phyloP scores from a whole-genome alignment of 768 basidiomycete genomes.

The Pisolithus albus region DNA sequence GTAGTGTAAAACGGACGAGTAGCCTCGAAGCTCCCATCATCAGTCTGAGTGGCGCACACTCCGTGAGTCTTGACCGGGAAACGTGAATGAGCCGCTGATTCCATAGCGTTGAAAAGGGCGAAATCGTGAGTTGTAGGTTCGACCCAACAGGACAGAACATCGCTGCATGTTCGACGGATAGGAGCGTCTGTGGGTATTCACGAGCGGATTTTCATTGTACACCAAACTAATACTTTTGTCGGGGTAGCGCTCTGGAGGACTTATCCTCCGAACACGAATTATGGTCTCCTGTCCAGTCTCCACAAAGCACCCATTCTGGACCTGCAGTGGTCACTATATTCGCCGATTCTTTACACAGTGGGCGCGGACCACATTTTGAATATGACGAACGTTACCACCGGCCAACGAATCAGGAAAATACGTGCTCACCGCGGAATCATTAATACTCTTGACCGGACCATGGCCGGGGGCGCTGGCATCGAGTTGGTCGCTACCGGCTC shows the following conservation, averaged over 20 bases:
- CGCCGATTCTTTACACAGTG: conserved; percentile 70
- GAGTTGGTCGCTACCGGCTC: conserved; percentile 85
- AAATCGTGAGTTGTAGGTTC: conserved; percentile 89
- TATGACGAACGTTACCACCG: conserved; percentile 76
- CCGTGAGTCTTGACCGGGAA: conserved; percentile 41
- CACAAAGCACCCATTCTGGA: conserved; percentile 92
- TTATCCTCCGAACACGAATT: conserved; percentile 89
- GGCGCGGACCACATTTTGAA: conserved; percentile 83
- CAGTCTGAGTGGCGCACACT: conserved; percentile 80
- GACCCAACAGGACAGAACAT: conserved; percentile 92
- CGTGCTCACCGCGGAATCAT: conserved; percentile 89
- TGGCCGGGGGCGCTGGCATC: conserved; percentile 74
- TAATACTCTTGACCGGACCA: conserved; percentile 81
- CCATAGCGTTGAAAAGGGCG: conserved; percentile 40
- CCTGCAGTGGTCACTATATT: conserved; percentile 81
- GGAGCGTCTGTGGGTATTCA: conserved; percentile 71
- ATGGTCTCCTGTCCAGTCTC: conserved; percentile 72
- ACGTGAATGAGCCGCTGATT: neutral
- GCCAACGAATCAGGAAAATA: conserved; percentile 73
- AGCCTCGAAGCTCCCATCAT: conserved; percentile 91
- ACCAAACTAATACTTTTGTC: conserved; percentile 1
- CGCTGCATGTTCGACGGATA: conserved; percentile 86
- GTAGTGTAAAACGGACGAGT: conserved; percentile 88
- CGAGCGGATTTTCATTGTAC: neutral
- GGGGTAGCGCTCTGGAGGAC: conserved; percentile 79